Percentiles rank a stretch among this genome's conserved stretches.
phyloP scores from a whole-genome alignment of 116 monocot species.

The Cymodocea nodosa region DNA sequence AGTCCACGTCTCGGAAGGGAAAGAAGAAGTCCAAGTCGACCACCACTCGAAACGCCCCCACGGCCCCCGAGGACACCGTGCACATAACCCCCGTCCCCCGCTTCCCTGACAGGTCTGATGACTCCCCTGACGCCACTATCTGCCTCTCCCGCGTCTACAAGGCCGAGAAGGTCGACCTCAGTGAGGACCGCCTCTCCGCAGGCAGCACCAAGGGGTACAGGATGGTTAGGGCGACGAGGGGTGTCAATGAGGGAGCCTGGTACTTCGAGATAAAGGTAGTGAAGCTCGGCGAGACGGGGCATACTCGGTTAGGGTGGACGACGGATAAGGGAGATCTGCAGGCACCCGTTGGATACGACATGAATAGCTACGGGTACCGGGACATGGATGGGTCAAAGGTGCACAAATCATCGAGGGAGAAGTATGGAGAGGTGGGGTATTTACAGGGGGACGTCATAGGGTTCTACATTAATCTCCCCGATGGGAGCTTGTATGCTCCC shows the following conservation, averaged over 20 bases:
- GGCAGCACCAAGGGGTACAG: constrained; percentile 84
- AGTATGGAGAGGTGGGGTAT: constrained; percentile 73
- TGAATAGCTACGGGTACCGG: constrained; percentile 71
- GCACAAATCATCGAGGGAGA: constrained; percentile 74
- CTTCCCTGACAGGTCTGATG: constrained; percentile 60
- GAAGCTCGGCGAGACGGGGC: constrained; percentile 63
- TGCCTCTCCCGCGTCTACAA: constrained; percentile 77
- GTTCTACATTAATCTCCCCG: constrained; percentile 74
- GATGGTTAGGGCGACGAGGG: constrained; percentile 91
- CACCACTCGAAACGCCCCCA: constrained; percentile 5
- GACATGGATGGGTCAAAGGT: constrained; percentile 88
- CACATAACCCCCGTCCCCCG: constrained; percentile 63
- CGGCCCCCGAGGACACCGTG: constrained; percentile 37
- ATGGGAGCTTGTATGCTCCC: constrained; percentile 57
- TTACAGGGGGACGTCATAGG: constrained; percentile 88
- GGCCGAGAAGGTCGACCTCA: constrained; percentile 84
- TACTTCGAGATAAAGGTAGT: constrained; percentile 77
- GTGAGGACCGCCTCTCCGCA: constrained; percentile 78
- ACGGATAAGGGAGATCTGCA: constrained; percentile 92
- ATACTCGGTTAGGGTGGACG: constrained; percentile 78
- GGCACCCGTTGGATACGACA: constrained; percentile 89
- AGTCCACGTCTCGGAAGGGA: constrained; percentile 23
- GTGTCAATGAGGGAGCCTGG: constrained; percentile 72
- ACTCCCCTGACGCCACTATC: constrained; percentile 39
- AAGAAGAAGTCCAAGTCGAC: constrained; percentile 79